Conservation (phyloP, 768 basidiomycete genomes). For the Strobilomyces echinocephalus region DNA sequence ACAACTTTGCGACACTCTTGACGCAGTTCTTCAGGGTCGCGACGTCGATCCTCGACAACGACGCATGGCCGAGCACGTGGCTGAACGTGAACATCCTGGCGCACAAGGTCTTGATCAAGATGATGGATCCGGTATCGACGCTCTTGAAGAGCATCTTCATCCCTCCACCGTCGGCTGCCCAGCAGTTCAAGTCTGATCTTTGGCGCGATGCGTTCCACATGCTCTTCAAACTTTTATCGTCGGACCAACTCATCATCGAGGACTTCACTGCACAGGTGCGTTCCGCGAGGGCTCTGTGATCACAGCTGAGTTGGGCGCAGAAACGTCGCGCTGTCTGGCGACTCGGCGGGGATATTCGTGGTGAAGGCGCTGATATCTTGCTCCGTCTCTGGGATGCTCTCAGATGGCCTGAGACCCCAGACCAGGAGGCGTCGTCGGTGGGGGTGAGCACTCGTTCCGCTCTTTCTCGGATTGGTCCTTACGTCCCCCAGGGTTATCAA, state of each 20-base stretch:
- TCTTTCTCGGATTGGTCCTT: not conserved
- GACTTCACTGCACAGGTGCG: conserved; percentile 89
- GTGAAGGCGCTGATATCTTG: conserved; percentile 81
- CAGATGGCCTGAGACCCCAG: conserved; percentile 64
- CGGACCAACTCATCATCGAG: conserved; percentile 89
- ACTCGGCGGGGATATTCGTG: conserved; percentile 91
- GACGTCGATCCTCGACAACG: conserved; percentile 75
- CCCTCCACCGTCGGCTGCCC: conserved; percentile 57
- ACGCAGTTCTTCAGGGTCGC: conserved; percentile 78
- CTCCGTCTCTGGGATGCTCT: conserved; percentile 82
- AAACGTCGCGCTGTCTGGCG: conserved; percentile 95
- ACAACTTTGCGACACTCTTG: conserved; percentile 67
- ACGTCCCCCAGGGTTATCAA: conserved; percentile 67
- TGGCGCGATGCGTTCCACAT: conserved; percentile 83
- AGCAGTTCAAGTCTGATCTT: conserved; percentile 66
- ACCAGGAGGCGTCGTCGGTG: conserved; percentile 46
- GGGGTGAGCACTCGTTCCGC: conserved; percentile 49
- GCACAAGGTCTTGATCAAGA: conserved; percentile 82
- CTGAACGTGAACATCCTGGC: conserved; percentile 86
- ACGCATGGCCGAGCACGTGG: conserved; percentile 89
- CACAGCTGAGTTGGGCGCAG: conserved; percentile 35
- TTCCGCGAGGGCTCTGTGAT: not conserved
- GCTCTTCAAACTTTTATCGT: conserved; percentile 80
- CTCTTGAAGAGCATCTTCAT: conserved; percentile 81
- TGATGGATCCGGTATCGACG: conserved; percentile 76